A percentile compares a stretch with the other conserved stretches of the same genome.
Conservation (phyloP, 139 green algal genomes). For the Volvox africanus region DNA sequence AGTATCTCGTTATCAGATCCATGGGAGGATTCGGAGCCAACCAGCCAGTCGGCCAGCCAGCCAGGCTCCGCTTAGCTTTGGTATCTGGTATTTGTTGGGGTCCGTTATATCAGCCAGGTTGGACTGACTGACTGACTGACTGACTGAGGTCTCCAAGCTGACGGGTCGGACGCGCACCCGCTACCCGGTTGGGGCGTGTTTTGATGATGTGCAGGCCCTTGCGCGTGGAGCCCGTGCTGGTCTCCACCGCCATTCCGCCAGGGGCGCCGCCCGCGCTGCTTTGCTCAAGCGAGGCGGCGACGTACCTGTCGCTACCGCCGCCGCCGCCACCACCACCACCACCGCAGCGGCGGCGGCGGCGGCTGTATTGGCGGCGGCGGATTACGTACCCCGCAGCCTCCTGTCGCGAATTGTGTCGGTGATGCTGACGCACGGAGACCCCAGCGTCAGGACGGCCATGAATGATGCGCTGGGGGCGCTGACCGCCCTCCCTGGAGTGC, state of each 20-base stretch:
- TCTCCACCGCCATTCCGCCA: neutral
- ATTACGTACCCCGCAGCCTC: neutral
- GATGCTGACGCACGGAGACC: constrained; percentile 36
- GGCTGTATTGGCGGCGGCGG: neutral
- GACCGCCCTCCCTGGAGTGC: constrained; percentile 19
- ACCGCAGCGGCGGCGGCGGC: neutral
- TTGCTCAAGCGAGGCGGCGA: neutral
- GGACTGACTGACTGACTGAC: neutral
- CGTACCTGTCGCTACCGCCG: neutral
- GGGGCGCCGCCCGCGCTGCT: no score
- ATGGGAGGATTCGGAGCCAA: no score
- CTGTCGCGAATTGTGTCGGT: constrained; percentile 4
- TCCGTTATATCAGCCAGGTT: neutral
- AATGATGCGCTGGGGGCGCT: constrained; percentile 22
- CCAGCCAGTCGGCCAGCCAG: no score
- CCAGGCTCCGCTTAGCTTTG: no score
- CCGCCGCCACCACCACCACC: neutral
- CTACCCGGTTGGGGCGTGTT: neutral
- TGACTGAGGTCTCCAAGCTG: no score
- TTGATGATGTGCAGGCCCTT: neutral
- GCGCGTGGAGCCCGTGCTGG: neutral
- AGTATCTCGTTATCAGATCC: neutral
- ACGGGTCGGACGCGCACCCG: no score
- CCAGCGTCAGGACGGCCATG: constrained; percentile 8
- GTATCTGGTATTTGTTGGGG: neutral